Conservation (phyloP, 2,329 filamentous ascomycete species). For the Diaporthe citri region DNA sequence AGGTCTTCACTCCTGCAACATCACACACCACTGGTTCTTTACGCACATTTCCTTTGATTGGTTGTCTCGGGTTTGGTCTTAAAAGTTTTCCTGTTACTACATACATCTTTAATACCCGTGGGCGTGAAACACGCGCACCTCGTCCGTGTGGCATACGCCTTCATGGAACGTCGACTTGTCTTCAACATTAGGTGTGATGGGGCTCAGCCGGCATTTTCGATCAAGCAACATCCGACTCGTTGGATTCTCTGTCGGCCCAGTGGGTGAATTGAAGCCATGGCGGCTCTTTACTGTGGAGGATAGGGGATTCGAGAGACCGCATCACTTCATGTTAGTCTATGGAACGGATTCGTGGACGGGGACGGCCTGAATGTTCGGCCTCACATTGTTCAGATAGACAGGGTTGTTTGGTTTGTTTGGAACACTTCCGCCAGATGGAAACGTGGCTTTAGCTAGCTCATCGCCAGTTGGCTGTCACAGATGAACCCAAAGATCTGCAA, state of each 20-base stretch:
- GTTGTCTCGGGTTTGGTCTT: conserved; percentile 16
- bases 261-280: not conserved
- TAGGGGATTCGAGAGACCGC: not conserved
- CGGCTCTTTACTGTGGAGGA: conserved; percentile 5
- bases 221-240: conserved; percentile 13
- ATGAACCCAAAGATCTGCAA: conserved; percentile 26
- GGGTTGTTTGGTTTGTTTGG: conserved; percentile 26
- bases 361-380: not conserved
- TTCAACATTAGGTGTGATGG: not conserved
- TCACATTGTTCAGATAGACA: conserved; percentile 33
- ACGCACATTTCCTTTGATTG: not conserved
- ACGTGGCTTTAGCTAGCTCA: conserved; percentile 35
- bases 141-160: not conserved
- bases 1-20: not conserved
- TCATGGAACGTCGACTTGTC: not conserved
- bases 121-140: not conserved
- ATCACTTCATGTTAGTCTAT: not conserved
- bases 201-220: not conserved
- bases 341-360: not conserved
- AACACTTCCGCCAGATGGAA: conserved; percentile 21
- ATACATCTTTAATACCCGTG: conserved; percentile 29
- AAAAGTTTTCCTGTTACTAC: conserved; percentile 22
- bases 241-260: conserved; percentile 11
- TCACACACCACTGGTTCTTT: not conserved
- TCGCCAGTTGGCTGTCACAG: conserved; percentile 35